Conservation (phyloP, 768 basidiomycete genomes). For the Mycena crocata region DNA sequence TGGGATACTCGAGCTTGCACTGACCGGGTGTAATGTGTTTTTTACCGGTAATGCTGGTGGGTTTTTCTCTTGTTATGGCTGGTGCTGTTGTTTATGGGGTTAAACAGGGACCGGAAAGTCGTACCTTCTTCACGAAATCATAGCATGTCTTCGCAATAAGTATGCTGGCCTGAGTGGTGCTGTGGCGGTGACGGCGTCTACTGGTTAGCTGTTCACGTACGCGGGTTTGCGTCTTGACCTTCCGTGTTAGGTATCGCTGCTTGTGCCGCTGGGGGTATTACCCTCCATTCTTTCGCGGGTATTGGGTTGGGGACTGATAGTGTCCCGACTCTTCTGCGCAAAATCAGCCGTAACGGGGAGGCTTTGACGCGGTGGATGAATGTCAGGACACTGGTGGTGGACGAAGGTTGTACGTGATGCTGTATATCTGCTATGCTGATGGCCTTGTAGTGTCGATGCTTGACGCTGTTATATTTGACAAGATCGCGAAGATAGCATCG, state of each 20-base stretch:
- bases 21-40: constrained; percentile 80
- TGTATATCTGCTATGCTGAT: neutral
- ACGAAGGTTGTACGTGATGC: constrained; percentile 66
- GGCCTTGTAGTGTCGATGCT: constrained; percentile 89
- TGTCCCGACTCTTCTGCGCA: constrained; percentile 69
- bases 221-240: neutral
- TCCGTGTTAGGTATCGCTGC: constrained; percentile 82
- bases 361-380: constrained; percentile 81
- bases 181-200: constrained; percentile 93
- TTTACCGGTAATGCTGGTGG: constrained; percentile 97
- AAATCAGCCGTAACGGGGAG: constrained; percentile 85
- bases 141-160: constrained; percentile 72
- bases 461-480: constrained; percentile 92
- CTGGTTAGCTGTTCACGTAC: constrained; percentile 60
- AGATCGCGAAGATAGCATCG: constrained; percentile 77
- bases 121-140: constrained; percentile 91
- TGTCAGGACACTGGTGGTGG: constrained; percentile 85
- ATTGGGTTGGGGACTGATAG: constrained; percentile 84
- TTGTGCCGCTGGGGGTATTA: constrained; percentile 97
- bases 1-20: constrained; percentile 82
- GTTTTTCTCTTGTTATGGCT: constrained; percentile 42
- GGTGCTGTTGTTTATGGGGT: neutral
- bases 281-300: constrained; percentile 93
- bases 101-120: constrained; percentile 94
- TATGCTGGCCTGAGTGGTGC: constrained; percentile 68